Conservation (phyloP, 202 grass and related monocot genomes). For the Elaeis oleifera region DNA sequence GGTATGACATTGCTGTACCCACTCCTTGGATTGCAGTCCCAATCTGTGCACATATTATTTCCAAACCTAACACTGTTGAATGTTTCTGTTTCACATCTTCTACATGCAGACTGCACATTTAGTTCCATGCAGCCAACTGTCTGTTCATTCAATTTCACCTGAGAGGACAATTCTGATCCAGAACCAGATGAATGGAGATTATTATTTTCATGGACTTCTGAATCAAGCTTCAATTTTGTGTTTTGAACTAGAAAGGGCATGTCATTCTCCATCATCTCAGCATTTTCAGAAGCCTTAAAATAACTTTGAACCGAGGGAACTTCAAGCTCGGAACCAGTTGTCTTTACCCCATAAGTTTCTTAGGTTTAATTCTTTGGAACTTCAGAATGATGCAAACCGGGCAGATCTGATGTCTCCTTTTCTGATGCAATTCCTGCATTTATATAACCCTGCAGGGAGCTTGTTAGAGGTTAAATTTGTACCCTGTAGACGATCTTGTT, state of each 20-base stretch:
- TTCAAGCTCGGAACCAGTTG: slow-evolving; percentile 21
- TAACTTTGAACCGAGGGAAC: slow-evolving; percentile 25
- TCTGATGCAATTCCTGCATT: slow-evolving; percentile 84
- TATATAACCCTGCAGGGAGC: slow-evolving; percentile 70
- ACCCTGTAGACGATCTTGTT: not conserved
- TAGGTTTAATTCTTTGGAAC: slow-evolving; percentile 27
- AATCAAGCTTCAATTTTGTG: slow-evolving; percentile 20
- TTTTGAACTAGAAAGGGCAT: slow-evolving; percentile 16
- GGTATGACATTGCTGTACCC: too few species aligned
- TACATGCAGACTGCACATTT: slow-evolving; percentile 10
- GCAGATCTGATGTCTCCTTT: slow-evolving; percentile 19
- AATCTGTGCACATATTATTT: not conserved
- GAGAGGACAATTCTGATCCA: slow-evolving; percentile 25
- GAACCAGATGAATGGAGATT: slow-evolving; percentile 11
- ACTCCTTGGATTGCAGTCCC: too few species aligned
- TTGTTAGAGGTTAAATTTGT: not conserved
- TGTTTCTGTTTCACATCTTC: slow-evolving; percentile 10
- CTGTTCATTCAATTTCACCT: slow-evolving; percentile 22
- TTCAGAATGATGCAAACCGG: slow-evolving; percentile 25
- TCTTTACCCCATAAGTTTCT: slow-evolving; percentile 37
- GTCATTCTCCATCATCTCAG: slow-evolving; percentile 7
- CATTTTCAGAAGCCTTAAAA: slow-evolving; percentile 26
- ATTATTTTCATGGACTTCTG: slow-evolving; percentile 31
- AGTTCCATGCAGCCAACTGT: slow-evolving; percentile 31
- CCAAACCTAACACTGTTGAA: slow-evolving; percentile 9